phyloP scores from a whole-genome alignment of 805 yeast genomes.

The Metschnikowia koreensis region DNA sequence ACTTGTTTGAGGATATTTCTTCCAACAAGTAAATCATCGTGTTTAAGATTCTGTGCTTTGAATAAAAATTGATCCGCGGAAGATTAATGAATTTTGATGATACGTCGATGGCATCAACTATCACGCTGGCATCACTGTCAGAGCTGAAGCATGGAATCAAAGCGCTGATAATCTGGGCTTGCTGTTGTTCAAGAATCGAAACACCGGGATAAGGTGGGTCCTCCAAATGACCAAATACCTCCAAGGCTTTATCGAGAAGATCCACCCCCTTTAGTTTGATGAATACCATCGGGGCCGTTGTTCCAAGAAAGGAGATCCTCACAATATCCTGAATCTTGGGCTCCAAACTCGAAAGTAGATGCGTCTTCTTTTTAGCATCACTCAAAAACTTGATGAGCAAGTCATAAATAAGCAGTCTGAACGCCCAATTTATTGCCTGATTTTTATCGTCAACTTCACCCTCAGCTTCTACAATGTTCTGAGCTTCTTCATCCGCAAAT shows the following conservation, averaged over 20 bases:
- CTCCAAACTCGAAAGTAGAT: slow-evolving; percentile 41
- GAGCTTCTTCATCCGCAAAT: slow-evolving; percentile 42
- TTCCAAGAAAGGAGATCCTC: slow-evolving; percentile 74
- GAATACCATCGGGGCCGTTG: slow-evolving; percentile 64
- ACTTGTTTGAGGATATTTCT: slow-evolving; percentile 45
- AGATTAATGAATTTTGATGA: slow-evolving; percentile 67
- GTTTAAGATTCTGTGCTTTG: slow-evolving; percentile 52
- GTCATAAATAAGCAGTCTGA: slow-evolving; percentile 48
- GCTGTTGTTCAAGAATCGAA: slow-evolving; percentile 82
- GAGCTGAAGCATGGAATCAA: slow-evolving; percentile 79
- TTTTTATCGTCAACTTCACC: slow-evolving; percentile 40
- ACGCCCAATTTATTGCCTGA: slow-evolving; percentile 59
- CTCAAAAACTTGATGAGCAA: slow-evolving; percentile 44
- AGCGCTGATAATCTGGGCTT: slow-evolving; percentile 91
- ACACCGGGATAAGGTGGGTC: slow-evolving; percentile 74
- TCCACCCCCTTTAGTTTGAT: slow-evolving; percentile 65
- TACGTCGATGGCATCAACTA: slow-evolving; percentile 73
- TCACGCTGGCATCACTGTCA: slow-evolving; percentile 70
- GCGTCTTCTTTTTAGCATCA: slow-evolving; percentile 37
- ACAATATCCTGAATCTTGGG: slow-evolving; percentile 61
- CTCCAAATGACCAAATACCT: slow-evolving; percentile 54
- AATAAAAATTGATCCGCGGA: slow-evolving; percentile 43
- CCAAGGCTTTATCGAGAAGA: slow-evolving; percentile 62
- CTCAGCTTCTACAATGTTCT: slow-evolving; percentile 37
- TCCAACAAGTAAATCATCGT: slow-evolving; percentile 67